A percentile compares a stretch with the other conserved stretches of the same genome.
phyloP scores from a whole-genome alignment of 805 yeast species.

The Saturnispora ahearnii region DNA sequence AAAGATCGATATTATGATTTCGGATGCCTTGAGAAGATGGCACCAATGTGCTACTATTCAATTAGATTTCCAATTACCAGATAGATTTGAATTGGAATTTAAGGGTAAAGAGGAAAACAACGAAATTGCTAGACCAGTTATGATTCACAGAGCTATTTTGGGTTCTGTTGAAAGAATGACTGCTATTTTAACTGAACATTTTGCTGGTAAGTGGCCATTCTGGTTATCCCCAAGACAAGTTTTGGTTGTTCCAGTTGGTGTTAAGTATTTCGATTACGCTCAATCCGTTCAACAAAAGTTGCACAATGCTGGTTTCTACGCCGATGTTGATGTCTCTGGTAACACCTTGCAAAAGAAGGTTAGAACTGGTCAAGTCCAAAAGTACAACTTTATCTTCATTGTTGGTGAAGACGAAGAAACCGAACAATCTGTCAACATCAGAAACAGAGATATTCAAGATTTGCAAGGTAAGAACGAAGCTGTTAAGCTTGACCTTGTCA shows the following conservation, averaged over 20 bases:
- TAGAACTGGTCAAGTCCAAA: conserved; percentile 89
- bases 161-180: conserved; percentile 99
- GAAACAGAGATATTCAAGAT: conserved; percentile 92
- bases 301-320: conserved; percentile 71
- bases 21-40: conserved; percentile 94
- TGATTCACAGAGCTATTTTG: conserved; percentile 98
- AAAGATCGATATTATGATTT: conserved; percentile 91
- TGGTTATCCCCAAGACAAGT: conserved; percentile 99
- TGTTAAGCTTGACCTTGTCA: conserved; percentile 61
- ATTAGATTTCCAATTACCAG: conserved; percentile 96
- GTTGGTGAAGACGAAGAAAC: conserved; percentile 93
- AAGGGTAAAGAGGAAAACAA: conserved; percentile 58
- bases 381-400: conserved; percentile 90
- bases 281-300: conserved; percentile 62
- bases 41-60: conserved; percentile 99
- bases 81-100: conserved; percentile 84
- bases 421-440: conserved; percentile 76
- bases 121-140: conserved; percentile 79
- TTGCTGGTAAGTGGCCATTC: conserved; percentile 99
- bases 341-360: conserved; percentile 98
- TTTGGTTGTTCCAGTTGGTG: conserved; percentile 94
- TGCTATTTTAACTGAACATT: conserved; percentile 95
- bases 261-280: conserved; percentile 86
- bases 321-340: conserved; percentile 89
- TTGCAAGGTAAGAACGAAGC: conserved; percentile 90